Percentiles rank a stretch among this genome's conserved stretches.
phyloP scores from a whole-genome alignment of 257 asterid species.

The Solanum bukasovii region DNA sequence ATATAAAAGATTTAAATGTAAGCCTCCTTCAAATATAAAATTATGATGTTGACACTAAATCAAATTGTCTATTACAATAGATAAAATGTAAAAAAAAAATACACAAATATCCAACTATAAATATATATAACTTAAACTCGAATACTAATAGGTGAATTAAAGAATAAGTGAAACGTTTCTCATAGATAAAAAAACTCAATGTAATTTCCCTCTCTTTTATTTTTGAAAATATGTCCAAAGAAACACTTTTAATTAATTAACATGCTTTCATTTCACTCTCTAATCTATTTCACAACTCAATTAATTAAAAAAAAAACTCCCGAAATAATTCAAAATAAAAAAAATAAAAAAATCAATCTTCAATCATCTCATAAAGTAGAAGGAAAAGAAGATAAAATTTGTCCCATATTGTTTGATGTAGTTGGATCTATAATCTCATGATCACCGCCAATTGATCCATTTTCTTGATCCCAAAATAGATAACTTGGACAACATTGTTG shows the following conservation, averaged over 20 bases:
- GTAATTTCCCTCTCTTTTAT: not conserved
- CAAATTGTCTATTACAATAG: not conserved
- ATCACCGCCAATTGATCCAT: slow-evolving; percentile 36
- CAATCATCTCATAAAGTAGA: slow-evolving; percentile 27
- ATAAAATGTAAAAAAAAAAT: not conserved
- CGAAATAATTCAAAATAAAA: not conserved
- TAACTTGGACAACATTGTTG: slow-evolving; percentile 47
- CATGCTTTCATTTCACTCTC: not conserved
- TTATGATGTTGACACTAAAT: not conserved
- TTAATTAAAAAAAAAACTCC: not conserved
- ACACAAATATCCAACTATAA: not conserved
- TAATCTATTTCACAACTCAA: slow-evolving; percentile 5
- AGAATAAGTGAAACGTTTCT: not conserved
- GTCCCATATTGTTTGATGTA: slow-evolving; percentile 28
- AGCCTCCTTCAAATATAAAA: not conserved
- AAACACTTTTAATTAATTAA: not conserved
- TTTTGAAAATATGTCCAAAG: not conserved
- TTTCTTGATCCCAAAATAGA: slow-evolving; percentile 65
- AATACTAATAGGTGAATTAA: not conserved
- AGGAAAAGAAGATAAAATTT: slow-evolving; percentile 48
- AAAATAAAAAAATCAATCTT: not conserved
- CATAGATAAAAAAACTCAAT: not conserved
- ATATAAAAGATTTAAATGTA: not conserved
- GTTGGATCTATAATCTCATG: slow-evolving; percentile 22
- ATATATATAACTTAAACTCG: not conserved